Evolutionary conservation across 208 protist genomes (phyloP), one percentile per base, ranked within the genome.

Genomic region (Leishmania aethiopica): DNA sequence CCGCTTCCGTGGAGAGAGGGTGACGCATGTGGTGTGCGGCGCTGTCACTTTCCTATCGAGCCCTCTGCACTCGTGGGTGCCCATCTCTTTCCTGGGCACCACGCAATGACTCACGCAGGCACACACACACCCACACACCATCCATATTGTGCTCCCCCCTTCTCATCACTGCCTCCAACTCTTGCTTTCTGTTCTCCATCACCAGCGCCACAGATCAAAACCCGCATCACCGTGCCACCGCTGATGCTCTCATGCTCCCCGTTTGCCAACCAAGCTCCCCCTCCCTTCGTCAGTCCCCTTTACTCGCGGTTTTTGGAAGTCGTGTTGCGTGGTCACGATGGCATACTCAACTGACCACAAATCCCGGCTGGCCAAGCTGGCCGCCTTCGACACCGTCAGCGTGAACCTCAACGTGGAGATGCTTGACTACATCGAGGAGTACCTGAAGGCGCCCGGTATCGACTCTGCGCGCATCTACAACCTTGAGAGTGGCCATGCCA

Each of bases 311-410:
- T 25, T 59, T 28, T 10, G 22, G 55, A 10, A 49, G 15, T 13
- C 13, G 22, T 57, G 42, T 71, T 10, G 59, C 35, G n/a, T 32
- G 25, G 67, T 13, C 28, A 82, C 76, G 78, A 32, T n/a, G 2
- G 35, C 45, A 5, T 73, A 78, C 60, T 57, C 79, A 4, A 59
- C 47, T n/a, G 75, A 73, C 51, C 73, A 66, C 37, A 83, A 77
- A 71, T 78, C 74, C 70, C 91, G 89, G 87, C 82, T 93, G 62
- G 88, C 47, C 60, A 91, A 92, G 85, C 89, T 92, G 62, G 77
- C 92, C 40, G 73, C 82, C 76, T 93, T 91, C 67, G 86, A 92
- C 74, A 91, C 88, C 4, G 86, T 87, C 60, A 94, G 87, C 67
- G 51, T 80, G 40, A 89, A 90, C 66, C 81, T 84, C 11, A 91